phyloP scores from a whole-genome alignment of 352 stramenopile species.

The Globisporangium rhizosaccharum region DNA sequence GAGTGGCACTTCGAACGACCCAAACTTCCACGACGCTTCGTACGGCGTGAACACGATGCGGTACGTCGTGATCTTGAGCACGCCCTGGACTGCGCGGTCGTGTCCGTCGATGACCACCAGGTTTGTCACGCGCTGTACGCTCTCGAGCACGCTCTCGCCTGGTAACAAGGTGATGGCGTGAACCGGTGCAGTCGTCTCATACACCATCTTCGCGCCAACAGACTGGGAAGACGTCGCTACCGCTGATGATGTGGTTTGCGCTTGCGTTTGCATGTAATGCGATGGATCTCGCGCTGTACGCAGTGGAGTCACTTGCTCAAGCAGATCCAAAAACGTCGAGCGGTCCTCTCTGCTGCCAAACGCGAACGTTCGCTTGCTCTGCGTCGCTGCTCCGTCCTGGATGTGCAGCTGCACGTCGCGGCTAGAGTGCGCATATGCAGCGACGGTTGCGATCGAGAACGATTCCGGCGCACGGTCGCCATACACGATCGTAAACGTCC shows the following conservation, averaged over 20 bases:
- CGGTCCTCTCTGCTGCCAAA: constrained; percentile 82
- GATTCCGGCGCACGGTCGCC: constrained; percentile 53
- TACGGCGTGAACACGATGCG: constrained; percentile 82
- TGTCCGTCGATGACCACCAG: constrained; percentile 78
- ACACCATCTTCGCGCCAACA: neutral
- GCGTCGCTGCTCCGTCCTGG: constrained; percentile 58
- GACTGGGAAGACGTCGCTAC: neutral
- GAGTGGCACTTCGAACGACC: constrained; percentile 78
- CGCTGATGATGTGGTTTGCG: too few relatives aligned
- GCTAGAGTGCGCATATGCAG: constrained; percentile 66
- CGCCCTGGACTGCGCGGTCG: constrained; percentile 77
- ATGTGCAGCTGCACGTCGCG: constrained; percentile 85
- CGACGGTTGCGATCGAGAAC: constrained; percentile 51
- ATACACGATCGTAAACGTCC: constrained; percentile 81
- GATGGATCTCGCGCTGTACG: too few relatives aligned
- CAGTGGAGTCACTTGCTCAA: too few relatives aligned
- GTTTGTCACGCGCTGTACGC: constrained; percentile 83
- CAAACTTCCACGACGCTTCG: constrained; percentile 80
- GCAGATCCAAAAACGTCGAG: constrained; percentile 41
- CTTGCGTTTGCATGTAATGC: too few relatives aligned
- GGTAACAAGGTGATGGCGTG: constrained; percentile 19
- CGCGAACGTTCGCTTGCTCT: constrained; percentile 78
- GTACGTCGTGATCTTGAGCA: constrained; percentile 82
- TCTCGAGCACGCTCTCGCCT: constrained; percentile 66
- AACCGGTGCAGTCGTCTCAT: neutral